A percentile compares a stretch with the other conserved stretches of the same genome.
phyloP scores from a whole-genome alignment of 2,329 filamentous ascomycete genomes.

The Neoscytalidium dimidiatum region DNA sequence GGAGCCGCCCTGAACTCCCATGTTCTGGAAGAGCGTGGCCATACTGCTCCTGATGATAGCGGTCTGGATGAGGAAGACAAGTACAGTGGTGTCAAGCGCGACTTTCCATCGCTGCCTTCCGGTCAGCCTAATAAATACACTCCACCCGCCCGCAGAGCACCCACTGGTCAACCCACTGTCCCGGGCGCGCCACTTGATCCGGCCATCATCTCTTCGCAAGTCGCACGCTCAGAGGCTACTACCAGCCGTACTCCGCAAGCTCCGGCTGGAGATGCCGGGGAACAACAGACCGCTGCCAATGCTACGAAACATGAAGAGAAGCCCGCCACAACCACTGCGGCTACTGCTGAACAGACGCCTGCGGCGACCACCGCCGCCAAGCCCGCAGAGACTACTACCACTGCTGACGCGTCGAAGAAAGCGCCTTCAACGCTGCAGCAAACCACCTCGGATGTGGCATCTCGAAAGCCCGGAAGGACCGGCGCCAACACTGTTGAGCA shows the following conservation, averaged over 20 bases:
- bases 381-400: conserved; percentile 24
- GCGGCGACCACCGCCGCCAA: conserved; percentile 30
- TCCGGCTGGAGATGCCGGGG: conserved; percentile 18
- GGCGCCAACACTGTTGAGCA: conserved; percentile 60
- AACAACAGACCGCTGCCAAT: conserved; percentile 26
- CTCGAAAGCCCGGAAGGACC: conserved; percentile 40
- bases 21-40: conserved; percentile 83
- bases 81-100: conserved; percentile 89
- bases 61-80: conserved; percentile 89
- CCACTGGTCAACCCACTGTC: conserved; percentile 71
- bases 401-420: conserved; percentile 14
- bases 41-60: conserved; percentile 64
- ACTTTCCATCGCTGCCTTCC: conserved; percentile 66
- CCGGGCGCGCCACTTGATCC: conserved; percentile 79
- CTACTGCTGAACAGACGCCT: background rate
- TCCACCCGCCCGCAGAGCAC: conserved; percentile 82
- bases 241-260: conserved; percentile 30
- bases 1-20: conserved; percentile 75
- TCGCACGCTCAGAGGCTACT: conserved; percentile 54
- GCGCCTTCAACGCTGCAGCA: conserved; percentile 6
- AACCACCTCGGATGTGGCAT: conserved; percentile 18
- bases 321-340: background rate
- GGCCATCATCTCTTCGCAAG: conserved; percentile 86
- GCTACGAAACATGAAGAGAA: conserved; percentile 16
- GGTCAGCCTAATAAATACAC: conserved; percentile 75